Percentiles rank a stretch among this genome's conserved stretches.
These are phyloP conservation scores for Alectoria sarmentosa DNA, from an alignment of 495 filamentous ascomycete species.

Conservation along the genomic window DNA sequence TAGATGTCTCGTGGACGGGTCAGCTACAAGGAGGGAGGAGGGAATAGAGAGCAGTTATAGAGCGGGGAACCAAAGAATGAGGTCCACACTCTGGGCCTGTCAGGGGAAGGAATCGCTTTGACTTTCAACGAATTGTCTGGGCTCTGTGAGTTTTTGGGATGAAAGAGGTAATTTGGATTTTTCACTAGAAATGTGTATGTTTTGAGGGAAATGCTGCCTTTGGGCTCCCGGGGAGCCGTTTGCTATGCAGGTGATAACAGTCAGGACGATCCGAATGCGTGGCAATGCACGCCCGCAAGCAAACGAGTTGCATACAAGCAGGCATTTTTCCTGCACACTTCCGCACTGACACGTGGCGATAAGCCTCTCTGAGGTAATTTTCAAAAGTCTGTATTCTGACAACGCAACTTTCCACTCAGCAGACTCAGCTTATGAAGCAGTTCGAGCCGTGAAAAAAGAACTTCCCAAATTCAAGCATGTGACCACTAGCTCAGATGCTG, in stretches of 20 bases:
- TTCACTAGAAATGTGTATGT: not conserved
- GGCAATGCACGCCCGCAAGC: not conserved
- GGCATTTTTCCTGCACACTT: not conserved
- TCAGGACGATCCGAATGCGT: not conserved
- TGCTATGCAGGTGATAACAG: not conserved
- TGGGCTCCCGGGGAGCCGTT: not conserved
- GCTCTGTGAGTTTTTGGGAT: not conserved
- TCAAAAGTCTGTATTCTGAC: no score
- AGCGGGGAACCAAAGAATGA: not conserved
- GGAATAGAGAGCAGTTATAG: not conserved
- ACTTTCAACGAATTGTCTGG: not conserved
- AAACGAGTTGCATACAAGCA: not conserved
- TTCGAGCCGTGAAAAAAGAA: no score
- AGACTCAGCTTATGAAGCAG: no score
- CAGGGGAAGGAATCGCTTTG: not conserved
- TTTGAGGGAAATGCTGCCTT: not conserved
- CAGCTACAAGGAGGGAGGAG: not conserved
- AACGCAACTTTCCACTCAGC: no score
- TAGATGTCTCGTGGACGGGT: not conserved
- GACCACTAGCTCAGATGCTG: no score
- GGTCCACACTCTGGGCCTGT: no score
- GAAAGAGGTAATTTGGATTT: not conserved
- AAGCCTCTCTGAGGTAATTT: not conserved
- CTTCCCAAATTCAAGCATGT: no score
- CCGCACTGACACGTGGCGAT: not conserved